A percentile compares a stretch with the other conserved stretches of the same genome.
Conservation (phyloP, 495 filamentous ascomycete species). For the Xylaria scruposa region DNA sequence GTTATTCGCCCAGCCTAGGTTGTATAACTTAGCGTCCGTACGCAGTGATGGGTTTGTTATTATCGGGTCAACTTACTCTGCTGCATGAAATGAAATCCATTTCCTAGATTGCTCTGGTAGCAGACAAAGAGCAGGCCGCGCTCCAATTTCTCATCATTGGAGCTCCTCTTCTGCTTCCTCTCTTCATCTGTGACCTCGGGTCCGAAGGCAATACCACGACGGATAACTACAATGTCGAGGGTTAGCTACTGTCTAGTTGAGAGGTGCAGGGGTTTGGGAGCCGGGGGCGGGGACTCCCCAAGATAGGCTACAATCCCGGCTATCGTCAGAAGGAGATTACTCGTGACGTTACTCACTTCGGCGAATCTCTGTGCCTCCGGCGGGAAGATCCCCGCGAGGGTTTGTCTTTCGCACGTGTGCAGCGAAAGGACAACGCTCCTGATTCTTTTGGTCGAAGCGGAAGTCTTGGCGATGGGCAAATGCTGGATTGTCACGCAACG, state of each 20-base stretch:
- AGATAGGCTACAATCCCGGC: neutral
- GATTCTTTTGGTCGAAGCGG: constrained; percentile 36
- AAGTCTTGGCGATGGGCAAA: constrained; percentile 37
- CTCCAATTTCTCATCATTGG: constrained; percentile 27
- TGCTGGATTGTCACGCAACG: constrained; percentile 39
- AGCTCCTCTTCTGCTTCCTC: constrained; percentile 25
- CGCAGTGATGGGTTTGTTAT: no score
- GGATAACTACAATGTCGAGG: constrained; percentile 35
- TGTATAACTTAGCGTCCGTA: neutral
- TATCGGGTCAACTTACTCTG: constrained; percentile 28
- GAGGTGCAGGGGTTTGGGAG: neutral
- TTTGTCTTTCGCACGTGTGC: constrained; percentile 54
- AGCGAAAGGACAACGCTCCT: constrained; percentile 48
- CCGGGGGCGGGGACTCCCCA: neutral
- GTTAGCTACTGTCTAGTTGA: constrained; percentile 7
- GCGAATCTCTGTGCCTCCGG: constrained; percentile 17
- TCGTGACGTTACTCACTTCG: constrained; percentile 19
- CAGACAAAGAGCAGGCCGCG: constrained; percentile 51
- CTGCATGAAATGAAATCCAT: constrained; percentile 51
- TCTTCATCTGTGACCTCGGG: constrained; percentile 42
- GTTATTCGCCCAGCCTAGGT: constrained; percentile 23
- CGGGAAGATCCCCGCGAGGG: constrained; percentile 43
- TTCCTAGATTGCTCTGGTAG: constrained; percentile 49
- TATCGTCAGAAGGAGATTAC: neutral
- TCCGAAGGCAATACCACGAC: constrained; percentile 52